phyloP scores from a whole-genome alignment of 805 yeast species.

The Ogataea chonburiensis region DNA sequence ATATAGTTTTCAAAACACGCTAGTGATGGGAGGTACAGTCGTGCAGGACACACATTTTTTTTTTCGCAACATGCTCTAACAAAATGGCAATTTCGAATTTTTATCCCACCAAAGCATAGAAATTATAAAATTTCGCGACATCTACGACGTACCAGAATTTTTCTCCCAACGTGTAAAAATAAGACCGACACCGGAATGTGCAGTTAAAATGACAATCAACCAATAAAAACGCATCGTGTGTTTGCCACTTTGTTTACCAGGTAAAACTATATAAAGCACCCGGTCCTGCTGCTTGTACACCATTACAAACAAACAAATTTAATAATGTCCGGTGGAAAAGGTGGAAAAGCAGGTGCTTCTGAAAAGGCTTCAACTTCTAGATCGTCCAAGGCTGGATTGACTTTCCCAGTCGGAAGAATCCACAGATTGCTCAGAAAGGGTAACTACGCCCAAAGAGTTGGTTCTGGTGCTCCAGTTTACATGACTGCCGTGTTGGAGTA shows the following conservation, averaged over 20 bases:
- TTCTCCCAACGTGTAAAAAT: slow-evolving; percentile 19
- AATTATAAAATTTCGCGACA: slow-evolving; percentile 22
- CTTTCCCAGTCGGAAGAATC: slow-evolving; percentile 99
- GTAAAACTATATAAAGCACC: slow-evolving; percentile 11
- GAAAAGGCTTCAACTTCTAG: slow-evolving; percentile 96
- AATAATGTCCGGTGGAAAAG: slow-evolving; percentile 67
- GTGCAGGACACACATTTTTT: slow-evolving; percentile 10
- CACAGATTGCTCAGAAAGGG: slow-evolving; percentile 96
- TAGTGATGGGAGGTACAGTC: slow-evolving; percentile 7
- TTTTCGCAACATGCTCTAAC: slow-evolving; percentile 21
- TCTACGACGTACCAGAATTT: slow-evolving; percentile 24
- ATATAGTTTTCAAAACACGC: slow-evolving; percentile 18
- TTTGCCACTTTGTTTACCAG: slow-evolving; percentile 5
- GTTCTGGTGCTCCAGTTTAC: slow-evolving; percentile 99
- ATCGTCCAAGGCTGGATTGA: slow-evolving; percentile 97
- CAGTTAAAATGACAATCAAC: slow-evolving; percentile 1
- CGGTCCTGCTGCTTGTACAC: slow-evolving; percentile 1
- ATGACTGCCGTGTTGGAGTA: slow-evolving; percentile 96
- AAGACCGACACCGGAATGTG: slow-evolving; percentile 9
- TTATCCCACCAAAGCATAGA: slow-evolving; percentile 9
- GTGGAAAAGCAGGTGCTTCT: slow-evolving; percentile 92
- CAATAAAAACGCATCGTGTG: slow-evolving; percentile 2
- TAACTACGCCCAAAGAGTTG: slow-evolving; percentile 97
- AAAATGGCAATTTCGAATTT: slow-evolving; percentile 13
- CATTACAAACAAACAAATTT: slow-evolving; percentile 5